These are phyloP conservation scores for Cryptococcus sp. DNA, from an alignment of 1,284 basidiomycete genomes.

Conservation along the genomic window DNA sequence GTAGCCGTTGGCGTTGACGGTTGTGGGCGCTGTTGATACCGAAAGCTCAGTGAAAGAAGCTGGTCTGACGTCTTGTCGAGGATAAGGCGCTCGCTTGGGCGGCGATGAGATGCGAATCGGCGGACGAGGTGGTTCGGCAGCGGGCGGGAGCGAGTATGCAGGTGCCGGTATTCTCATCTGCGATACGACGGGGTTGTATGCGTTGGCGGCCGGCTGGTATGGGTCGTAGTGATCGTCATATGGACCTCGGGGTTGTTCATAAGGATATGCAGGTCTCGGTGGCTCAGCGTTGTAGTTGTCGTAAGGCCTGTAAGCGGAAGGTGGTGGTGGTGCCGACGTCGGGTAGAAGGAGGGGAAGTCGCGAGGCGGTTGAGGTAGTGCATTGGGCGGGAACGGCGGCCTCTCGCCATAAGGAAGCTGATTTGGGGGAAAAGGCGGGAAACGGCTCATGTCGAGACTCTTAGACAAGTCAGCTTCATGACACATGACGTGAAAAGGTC, in stretches of 20 bases:
- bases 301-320: slow-evolving; percentile 21
- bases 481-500: no score
- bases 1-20: slow-evolving; percentile 28
- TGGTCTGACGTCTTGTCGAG: background rate
- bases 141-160: slow-evolving; percentile 10
- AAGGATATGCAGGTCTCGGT: slow-evolving; percentile 23
- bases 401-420: slow-evolving; percentile 20
- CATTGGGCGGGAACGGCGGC: slow-evolving; percentile 23
- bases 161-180: slow-evolving; percentile 17
- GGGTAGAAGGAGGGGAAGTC: slow-evolving; percentile 32
- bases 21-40: slow-evolving; percentile 35
- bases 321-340: slow-evolving; percentile 20
- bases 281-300: slow-evolving; percentile 17
- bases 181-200: slow-evolving; percentile 32
- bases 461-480: background rate
- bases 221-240: slow-evolving; percentile 46
- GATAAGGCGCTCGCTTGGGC: slow-evolving; percentile 8
- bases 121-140: slow-evolving; percentile 3
- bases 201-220: slow-evolving; percentile 32
- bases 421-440: slow-evolving; percentile 28
- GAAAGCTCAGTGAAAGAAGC: slow-evolving; percentile 21
- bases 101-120: slow-evolving; percentile 8
- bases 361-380: slow-evolving; percentile 15
- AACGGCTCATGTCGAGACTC: slow-evolving; percentile 29
- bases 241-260: slow-evolving; percentile 31